Conservation (phyloP, 2,329 filamentous ascomycete species). For the Cladosporium sp. region DNA sequence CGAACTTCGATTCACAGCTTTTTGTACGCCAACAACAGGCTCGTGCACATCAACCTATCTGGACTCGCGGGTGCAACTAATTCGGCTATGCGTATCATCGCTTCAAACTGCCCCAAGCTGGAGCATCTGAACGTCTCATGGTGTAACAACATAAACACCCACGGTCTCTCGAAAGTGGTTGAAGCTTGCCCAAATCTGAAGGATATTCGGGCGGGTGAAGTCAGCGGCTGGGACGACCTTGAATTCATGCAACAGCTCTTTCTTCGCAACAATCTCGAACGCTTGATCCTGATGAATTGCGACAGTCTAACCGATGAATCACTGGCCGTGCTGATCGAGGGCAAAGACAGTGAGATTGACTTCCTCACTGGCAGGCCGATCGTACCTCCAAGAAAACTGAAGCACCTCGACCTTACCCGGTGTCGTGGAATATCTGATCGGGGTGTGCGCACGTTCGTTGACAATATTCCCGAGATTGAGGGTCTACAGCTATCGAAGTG, state of each 20-base stretch:
- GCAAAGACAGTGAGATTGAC: slow-evolving; percentile 72
- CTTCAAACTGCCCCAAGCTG: slow-evolving; percentile 74
- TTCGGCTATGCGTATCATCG: slow-evolving; percentile 79
- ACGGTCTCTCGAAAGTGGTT: slow-evolving; percentile 69
- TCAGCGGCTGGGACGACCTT: slow-evolving; percentile 71
- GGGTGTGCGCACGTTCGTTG: slow-evolving; percentile 66
- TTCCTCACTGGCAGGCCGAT: slow-evolving; percentile 71
- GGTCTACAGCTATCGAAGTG: slow-evolving; percentile 81
- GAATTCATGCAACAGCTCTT: slow-evolving; percentile 73
- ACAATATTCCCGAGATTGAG: slow-evolving; percentile 74
- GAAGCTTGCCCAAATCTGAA: slow-evolving; percentile 67
- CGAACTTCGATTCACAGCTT: slow-evolving; percentile 72
- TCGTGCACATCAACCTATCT: slow-evolving; percentile 82
- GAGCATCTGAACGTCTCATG: slow-evolving; percentile 86
- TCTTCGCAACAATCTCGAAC: slow-evolving; percentile 73
- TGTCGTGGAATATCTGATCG: slow-evolving; percentile 69
- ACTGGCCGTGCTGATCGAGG: slow-evolving; percentile 70
- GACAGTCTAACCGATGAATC: slow-evolving; percentile 71
- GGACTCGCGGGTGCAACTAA: slow-evolving; percentile 78
- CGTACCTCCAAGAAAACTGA: slow-evolving; percentile 72
- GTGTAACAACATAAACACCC: slow-evolving; percentile 80
- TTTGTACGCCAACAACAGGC: slow-evolving; percentile 69
- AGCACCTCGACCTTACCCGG: slow-evolving; percentile 79
- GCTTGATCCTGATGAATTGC: slow-evolving; percentile 77
- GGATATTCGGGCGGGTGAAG: slow-evolving; percentile 78